phyloP scores from a whole-genome alignment of 2,329 filamentous ascomycete species.

The Fusarium sp. region DNA sequence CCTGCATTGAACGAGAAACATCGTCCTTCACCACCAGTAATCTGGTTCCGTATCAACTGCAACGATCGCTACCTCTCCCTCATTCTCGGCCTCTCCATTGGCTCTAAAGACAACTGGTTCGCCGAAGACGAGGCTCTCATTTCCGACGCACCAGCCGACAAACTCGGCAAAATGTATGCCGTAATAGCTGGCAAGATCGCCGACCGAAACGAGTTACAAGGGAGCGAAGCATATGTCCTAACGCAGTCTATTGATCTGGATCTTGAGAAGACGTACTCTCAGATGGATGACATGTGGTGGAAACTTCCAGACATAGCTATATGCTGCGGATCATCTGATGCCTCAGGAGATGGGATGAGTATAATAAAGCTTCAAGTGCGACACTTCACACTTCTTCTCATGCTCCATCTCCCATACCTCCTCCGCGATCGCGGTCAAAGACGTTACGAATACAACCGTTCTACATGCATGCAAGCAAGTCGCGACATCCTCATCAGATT shows the following conservation, averaged over 20 bases:
- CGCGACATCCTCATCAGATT: slow-evolving; percentile 64
- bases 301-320: slow-evolving; percentile 48
- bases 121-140: slow-evolving; percentile 45
- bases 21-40: slow-evolving; percentile 38
- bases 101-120: slow-evolving; percentile 56
- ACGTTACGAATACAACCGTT: slow-evolving; percentile 59
- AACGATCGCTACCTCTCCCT: slow-evolving; percentile 64
- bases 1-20: slow-evolving; percentile 50
- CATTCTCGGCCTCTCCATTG: slow-evolving; percentile 62
- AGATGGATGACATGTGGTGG: slow-evolving; percentile 62
- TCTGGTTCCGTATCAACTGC: slow-evolving; percentile 64
- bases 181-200: slow-evolving; percentile 59
- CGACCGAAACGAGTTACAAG: slow-evolving; percentile 57
- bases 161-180: slow-evolving; percentile 59
- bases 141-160: slow-evolving; percentile 54
- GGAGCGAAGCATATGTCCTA: slow-evolving; percentile 54
- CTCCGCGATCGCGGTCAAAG: slow-evolving; percentile 57
- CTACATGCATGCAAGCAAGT: slow-evolving; percentile 61
- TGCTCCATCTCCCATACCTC: slow-evolving; percentile 68
- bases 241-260: slow-evolving; percentile 61
- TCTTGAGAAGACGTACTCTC: slow-evolving; percentile 55
- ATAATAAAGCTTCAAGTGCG: slow-evolving; percentile 62
- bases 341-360: slow-evolving; percentile 37
- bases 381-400: slow-evolving; percentile 63
- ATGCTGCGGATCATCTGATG: slow-evolving; percentile 38